phyloP scores from a whole-genome alignment of 805 yeast species.

The Spathaspora passalidarum region DNA sequence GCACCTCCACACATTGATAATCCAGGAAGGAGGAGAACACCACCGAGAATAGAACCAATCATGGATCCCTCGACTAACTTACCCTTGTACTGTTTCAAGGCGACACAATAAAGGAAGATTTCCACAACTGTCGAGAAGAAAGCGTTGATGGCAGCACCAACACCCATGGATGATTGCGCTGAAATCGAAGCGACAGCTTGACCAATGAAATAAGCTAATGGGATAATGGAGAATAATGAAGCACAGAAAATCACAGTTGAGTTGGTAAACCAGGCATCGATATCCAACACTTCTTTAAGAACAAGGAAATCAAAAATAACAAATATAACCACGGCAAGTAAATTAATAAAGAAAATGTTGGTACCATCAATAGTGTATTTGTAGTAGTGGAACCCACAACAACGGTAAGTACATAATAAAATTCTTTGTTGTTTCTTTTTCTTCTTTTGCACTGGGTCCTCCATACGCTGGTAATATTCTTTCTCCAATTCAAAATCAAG shows the following conservation, averaged over 20 bases:
- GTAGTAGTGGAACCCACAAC: constrained; percentile 89
- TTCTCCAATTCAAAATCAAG: constrained; percentile 66
- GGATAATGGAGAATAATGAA: constrained; percentile 82
- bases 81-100: constrained; percentile 81
- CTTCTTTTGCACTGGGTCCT: constrained; percentile 18
- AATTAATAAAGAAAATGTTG: constrained; percentile 84
- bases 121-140: constrained; percentile 96
- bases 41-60: constrained; percentile 91
- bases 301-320: constrained; percentile 77
- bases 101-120: constrained; percentile 87
- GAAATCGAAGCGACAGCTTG: constrained; percentile 99
- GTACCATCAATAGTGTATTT: constrained; percentile 97
- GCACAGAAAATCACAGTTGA: constrained; percentile 67
- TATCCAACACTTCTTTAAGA: constrained; percentile 42
- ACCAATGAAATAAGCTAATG: constrained; percentile 94
- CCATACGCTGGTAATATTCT: constrained; percentile 36
- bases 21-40: constrained; percentile 88
- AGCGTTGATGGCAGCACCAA: constrained; percentile 97
- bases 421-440: constrained; percentile 54
- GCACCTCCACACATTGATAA: constrained; percentile 98
- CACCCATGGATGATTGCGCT: constrained; percentile 98
- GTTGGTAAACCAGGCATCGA: constrained; percentile 49
- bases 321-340: constrained; percentile 74
- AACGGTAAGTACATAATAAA: constrained; percentile 85
- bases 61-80: constrained; percentile 91